phyloP scores from a whole-genome alignment of 2,329 filamentous ascomycete species.

The Leptosphaerulina australis region DNA sequence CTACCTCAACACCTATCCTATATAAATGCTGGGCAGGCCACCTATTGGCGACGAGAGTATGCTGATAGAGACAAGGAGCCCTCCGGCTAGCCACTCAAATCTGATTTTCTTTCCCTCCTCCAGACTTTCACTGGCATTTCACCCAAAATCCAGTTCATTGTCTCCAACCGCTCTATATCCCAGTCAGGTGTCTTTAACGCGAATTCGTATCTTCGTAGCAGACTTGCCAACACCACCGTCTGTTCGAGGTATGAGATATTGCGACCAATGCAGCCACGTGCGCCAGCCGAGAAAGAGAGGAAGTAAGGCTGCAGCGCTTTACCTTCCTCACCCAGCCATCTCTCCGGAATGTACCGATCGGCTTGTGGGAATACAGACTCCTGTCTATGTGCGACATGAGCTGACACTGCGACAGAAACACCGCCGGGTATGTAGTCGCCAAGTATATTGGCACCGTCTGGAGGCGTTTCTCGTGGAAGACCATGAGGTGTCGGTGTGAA shows the following conservation, averaged over 20 bases:
- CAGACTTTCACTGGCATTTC: slow-evolving; percentile 50
- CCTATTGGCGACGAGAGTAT: neutral
- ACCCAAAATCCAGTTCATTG: slow-evolving; percentile 47
- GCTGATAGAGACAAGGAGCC: slow-evolving; percentile 1
- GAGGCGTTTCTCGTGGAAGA: slow-evolving; percentile 45
- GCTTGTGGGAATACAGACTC: slow-evolving; percentile 38
- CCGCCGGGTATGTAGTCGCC: slow-evolving; percentile 38
- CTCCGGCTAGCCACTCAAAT: slow-evolving; percentile 15
- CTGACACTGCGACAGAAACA: slow-evolving; percentile 45
- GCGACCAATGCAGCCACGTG: slow-evolving; percentile 38
- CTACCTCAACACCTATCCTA: neutral
- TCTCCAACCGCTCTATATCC: slow-evolving; percentile 45
- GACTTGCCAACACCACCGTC: slow-evolving; percentile 41
- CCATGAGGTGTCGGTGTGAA: slow-evolving; percentile 54
- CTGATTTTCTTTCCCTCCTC: slow-evolving; percentile 33
- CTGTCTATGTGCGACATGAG: slow-evolving; percentile 56
- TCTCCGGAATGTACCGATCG: slow-evolving; percentile 43
- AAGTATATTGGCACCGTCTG: slow-evolving; percentile 36
- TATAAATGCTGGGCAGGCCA: neutral
- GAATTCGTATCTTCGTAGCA: slow-evolving; percentile 49
- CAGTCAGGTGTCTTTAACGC: slow-evolving; percentile 46
- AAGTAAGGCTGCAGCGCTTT: slow-evolving; percentile 40
- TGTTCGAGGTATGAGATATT: slow-evolving; percentile 42
- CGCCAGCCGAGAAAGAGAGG: slow-evolving; percentile 39
- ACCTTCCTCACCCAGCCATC: slow-evolving; percentile 46